Base-by-base conservation (phyloP, 495 filamentous ascomycete species). In the Lichina pygmaea region DNA sequence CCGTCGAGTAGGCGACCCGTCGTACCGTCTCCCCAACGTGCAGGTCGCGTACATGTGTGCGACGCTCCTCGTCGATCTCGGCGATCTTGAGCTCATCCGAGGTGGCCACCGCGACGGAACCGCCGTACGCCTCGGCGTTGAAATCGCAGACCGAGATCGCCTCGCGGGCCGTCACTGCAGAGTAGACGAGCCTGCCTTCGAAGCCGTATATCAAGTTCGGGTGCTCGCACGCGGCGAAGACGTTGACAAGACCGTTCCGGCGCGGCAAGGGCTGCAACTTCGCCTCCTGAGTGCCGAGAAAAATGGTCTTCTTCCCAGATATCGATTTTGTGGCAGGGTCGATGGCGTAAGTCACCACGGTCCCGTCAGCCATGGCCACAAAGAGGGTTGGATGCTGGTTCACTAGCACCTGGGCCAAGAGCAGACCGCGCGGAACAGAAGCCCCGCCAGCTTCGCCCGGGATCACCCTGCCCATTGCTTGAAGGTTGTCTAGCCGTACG, bases 221-320 rank as follows among this genome's bases (percentile, higher is more conserved):
- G 53, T 94, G 81, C 50, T 95, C 89, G 51, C 83, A 93, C 0
- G 80, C 86, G 1, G 86, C 82, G 52, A 99, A 92, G 0, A 99
- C 78, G 56, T 81, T 92, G 55, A 68, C 79, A 2, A 81, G 54
- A 12, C 66, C 63, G 45, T 75, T 66, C 10, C 60, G 63, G 42
- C 68, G 58, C 2, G 84, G 83, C 7, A 99, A 63, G 8, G 75
- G 64, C 46, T 83, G 74, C 54, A 99, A 79, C 8, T 65, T 73
- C 1, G 86, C 75, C 50, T 89, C 74, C 49, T 86, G 74, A 24
- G 81, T 86, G 8, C 91, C 91, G 39, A 99, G 67, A 16, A 93
- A 68, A 31, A 92, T 73, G 52, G 73, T 80, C 56, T 83, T 92
- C 54, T 75, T 76, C 2, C 69, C 66, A 0, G 73, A 77, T 8